A percentile compares a stretch with the other conserved stretches of the same genome.
These are phyloP conservation scores for Cladobotryum protrusum DNA, from an alignment of 2,329 filamentous ascomycete genomes.

Conservation along the genomic window DNA sequence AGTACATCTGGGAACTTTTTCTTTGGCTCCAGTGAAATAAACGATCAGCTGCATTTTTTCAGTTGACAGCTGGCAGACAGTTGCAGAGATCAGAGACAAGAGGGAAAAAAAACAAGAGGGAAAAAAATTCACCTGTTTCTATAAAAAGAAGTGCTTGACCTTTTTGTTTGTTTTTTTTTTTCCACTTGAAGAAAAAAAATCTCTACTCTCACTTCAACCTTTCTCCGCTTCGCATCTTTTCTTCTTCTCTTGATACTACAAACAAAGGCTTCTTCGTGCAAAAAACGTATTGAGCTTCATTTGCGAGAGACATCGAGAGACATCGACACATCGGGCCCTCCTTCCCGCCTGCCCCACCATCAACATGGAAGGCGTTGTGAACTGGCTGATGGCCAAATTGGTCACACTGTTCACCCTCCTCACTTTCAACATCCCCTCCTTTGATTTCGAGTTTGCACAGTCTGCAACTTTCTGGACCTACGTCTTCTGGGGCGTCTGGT, in stretches of 20 bases:
- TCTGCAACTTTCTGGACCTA: constrained; percentile 43
- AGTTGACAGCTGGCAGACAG: too few relatives aligned
- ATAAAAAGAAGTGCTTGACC: too few relatives aligned
- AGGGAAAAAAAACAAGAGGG: too few relatives aligned
- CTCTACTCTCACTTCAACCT: background rate
- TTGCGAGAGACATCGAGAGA: constrained; percentile 4
- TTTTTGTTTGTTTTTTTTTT: background rate
- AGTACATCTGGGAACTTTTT: too few relatives aligned
- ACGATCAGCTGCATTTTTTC: too few relatives aligned
- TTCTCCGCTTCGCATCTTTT: background rate
- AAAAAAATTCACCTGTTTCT: too few relatives aligned
- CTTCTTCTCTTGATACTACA: background rate
- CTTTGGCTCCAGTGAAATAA: too few relatives aligned
- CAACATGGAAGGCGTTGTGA: constrained; percentile 9
- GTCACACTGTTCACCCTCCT: background rate
- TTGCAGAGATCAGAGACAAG: too few relatives aligned
- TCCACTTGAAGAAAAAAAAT: background rate
- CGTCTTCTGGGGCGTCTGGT: constrained; percentile 42
- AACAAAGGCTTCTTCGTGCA: constrained; percentile 3
- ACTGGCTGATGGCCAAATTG: constrained; percentile 8
- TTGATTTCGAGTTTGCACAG: constrained; percentile 30
- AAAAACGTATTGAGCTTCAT: constrained; percentile 1
- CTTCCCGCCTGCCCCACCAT: constrained; percentile 4
- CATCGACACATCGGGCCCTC: background rate
- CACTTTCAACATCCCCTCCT: constrained; percentile 4